Percentiles rank a stretch among this genome's conserved stretches.
Evolutionary conservation across 2,329 filamentous ascomycete genomes (phyloP).

Genomic region (Bipolaris victoriae): DNA sequence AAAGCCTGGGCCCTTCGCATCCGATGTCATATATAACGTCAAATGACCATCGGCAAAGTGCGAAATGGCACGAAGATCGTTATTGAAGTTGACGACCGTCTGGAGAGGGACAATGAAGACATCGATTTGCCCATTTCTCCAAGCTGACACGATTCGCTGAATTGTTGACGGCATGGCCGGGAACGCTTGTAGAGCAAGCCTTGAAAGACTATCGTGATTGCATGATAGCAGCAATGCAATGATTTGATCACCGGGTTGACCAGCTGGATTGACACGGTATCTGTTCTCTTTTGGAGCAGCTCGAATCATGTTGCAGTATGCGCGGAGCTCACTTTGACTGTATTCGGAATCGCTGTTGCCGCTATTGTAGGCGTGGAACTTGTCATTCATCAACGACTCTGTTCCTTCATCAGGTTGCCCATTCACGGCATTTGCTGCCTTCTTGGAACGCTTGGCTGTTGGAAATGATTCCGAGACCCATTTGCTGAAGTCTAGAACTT

Average conservation of each 20-base stretch:
- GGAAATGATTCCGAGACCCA: constrained; percentile 37
- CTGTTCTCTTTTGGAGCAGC: constrained; percentile 52
- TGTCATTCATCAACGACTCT: constrained; percentile 28
- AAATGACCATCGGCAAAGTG: constrained; percentile 37
- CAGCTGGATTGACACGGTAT: constrained; percentile 49
- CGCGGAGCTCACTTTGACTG: constrained; percentile 59
- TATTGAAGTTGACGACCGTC: constrained; percentile 35
- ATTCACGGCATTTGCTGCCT: constrained; percentile 18
- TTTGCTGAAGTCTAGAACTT: constrained; percentile 34
- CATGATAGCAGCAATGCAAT: constrained; percentile 51
- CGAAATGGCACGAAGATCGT: constrained; percentile 49
- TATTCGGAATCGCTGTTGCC: constrained; percentile 54
- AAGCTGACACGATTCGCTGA: constrained; percentile 39
- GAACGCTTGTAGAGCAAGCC: constrained; percentile 53
- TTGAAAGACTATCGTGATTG: constrained; percentile 44
- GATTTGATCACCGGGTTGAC: constrained; percentile 54
- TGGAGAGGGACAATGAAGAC: constrained; percentile 46
- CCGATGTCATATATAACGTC: constrained; percentile 42
- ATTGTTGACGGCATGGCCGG: constrained; percentile 47
- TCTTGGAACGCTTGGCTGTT: constrained; percentile 12
- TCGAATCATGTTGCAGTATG: constrained; percentile 53
- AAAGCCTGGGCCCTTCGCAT: constrained; percentile 30
- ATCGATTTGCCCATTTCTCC: constrained; percentile 42
- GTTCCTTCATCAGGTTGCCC: constrained; percentile 23
- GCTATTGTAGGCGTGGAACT: constrained; percentile 54